Percentiles rank a stretch among this genome's conserved stretches.
Conservation (phyloP, 768 basidiomycete species). For the Termitomyces sp. region DNA sequence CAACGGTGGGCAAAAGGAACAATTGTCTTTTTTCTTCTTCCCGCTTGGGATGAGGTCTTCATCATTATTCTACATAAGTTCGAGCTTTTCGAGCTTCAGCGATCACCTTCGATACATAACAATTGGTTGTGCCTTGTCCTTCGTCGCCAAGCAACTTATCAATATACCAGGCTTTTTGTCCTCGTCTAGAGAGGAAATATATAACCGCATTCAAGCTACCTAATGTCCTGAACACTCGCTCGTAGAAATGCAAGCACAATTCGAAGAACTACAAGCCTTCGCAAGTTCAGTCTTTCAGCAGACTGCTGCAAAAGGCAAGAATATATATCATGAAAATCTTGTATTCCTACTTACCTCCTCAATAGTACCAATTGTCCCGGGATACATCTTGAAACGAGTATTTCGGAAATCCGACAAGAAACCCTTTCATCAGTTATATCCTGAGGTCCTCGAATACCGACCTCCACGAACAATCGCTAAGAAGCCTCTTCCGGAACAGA, state of each 20-base stretch:
- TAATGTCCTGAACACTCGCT: not conserved
- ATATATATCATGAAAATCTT: not conserved
- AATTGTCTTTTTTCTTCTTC: no score
- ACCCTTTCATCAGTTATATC: not conserved
- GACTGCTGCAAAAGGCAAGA: not conserved
- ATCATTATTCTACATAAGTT: no score
- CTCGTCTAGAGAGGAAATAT: not conserved
- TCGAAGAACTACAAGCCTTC: not conserved
- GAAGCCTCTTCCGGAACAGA: not conserved
- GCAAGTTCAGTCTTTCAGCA: not conserved
- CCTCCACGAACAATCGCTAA: not conserved
- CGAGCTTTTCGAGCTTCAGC: no score
- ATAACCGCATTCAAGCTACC: not conserved
- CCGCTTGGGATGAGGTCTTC: no score
- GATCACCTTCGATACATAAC: no score
- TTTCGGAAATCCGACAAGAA: not conserved
- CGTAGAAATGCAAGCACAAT: not conserved
- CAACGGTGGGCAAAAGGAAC: no score
- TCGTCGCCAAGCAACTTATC: not conserved
- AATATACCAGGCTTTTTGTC: not conserved
- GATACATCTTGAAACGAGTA: not conserved
- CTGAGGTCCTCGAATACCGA: not conserved
- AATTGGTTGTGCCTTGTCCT: not conserved
- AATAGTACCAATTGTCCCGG: not conserved
- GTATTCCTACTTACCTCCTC: not conserved